Base-by-base conservation (phyloP, 2,329 filamentous ascomycete species). In the Epichloe sp. region DNA sequence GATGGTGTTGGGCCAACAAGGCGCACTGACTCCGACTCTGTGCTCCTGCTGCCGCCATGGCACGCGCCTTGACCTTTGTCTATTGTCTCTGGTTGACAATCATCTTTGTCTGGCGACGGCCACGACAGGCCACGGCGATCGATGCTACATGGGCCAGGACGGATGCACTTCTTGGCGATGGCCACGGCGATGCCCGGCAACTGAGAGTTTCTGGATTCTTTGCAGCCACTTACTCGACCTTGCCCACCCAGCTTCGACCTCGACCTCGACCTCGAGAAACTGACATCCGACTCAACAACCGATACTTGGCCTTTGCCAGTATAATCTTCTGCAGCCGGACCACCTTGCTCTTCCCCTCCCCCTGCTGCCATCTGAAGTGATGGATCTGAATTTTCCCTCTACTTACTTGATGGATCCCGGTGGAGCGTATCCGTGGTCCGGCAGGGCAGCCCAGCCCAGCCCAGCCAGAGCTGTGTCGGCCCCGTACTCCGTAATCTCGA, bases 361-460 rank as follows among this genome's bases (percentile, higher is more conserved):
- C n/a, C 47, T 37, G 42, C 48, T 40, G 48, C 36, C 48, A 50
- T 50, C 5, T 44, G 19, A 23, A 38, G 48, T 44, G 17, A 37
- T 19, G n/a, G 38, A 23, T 37, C 3, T 6, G 19, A 23, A 14
- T 36, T 7, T 14, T 2, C 36, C 36, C 36, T n/a, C 5, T 23
- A 14, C 44, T 12, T 46, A 8, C 38, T 26, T 37, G 17, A 44
- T 17, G 17, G 26, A 42, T 43, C 10, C n/a, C 15, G 40, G 17
- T 17, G 40, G 26, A 44, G 40, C 19, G n/a, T 44, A 14, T 49
- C 40, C 26, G 40, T 11, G 40, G 43, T 44, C 14, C 17, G 23
- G 5, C 38, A n/a, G 19, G 5, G n/a, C 14, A 42, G 21, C 23
- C 15, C n/a, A 35, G 19, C 11, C 23, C 14, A 42, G 23, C 21